These are phyloP conservation scores for Dactylellina cionopaga DNA, from an alignment of 2,329 filamentous ascomycete species.

Conservation along the genomic window DNA sequence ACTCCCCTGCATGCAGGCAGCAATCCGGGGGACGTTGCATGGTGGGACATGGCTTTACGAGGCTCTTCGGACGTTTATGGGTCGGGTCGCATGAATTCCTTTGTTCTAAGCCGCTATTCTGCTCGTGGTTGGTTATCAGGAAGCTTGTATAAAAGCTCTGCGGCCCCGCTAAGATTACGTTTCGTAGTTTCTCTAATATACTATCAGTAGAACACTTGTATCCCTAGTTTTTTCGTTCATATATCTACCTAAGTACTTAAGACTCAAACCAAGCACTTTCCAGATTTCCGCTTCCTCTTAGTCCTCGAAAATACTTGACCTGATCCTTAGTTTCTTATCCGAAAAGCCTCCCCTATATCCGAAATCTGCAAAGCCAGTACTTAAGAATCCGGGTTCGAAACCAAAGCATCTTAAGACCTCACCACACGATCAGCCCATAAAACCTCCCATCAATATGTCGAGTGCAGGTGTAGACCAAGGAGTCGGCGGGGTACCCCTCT, in stretches of 20 bases:
- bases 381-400: neutral
- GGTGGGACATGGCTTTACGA: no score
- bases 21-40: neutral
- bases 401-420: neutral
- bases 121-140: no score
- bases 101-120: slow-evolving; percentile 22
- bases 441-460: neutral
- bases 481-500: slow-evolving; percentile 21
- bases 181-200: neutral
- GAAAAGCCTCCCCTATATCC: neutral
- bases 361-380: neutral
- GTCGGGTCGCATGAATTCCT: slow-evolving; percentile 17
- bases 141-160: neutral
- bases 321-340: neutral
- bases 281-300: neutral
- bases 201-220: neutral
- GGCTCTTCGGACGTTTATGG: neutral
- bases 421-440: neutral
- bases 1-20: neutral
- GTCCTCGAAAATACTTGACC: slow-evolving; percentile 9
- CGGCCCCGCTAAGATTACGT: neutral
- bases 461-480: neutral
- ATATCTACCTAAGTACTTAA: neutral
- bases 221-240: no score
- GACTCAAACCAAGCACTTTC: neutral